Evolutionary conservation across 2,329 filamentous ascomycete genomes (phyloP), one percentile per base, ranked within the genome.

Genomic region (Dactylella cylindrospora): DNA sequence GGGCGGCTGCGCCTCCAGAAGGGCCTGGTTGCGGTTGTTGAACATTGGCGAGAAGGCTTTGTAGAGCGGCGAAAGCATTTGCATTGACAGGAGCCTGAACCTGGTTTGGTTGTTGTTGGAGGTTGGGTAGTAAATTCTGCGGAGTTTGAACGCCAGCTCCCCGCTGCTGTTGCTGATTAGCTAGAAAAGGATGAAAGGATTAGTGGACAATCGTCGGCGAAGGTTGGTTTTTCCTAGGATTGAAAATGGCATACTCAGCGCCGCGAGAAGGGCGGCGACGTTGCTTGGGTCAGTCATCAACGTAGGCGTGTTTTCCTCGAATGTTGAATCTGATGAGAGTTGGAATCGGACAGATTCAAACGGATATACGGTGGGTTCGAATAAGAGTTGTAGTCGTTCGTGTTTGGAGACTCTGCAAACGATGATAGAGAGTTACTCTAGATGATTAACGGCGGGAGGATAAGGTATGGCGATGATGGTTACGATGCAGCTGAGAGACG

Each of bases 1-100:
- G 68, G 69, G 59, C 76, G 73, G 50, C 75, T 73, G 13, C 52
- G 5, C 46, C 57, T 13, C 31, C 38, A 10, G 51, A 51, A 33
- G 45, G 31, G 44, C 52, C 40, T 25, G 60, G 39, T 28, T 45
- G 43, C 25, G 64, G 61, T 28, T 53, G 44, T 36, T 50, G 38
- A 20, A 50, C 59, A 33, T 28, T 39, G 10, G 54, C 43, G 17
- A 60, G 55, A 35, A 57, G 51, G 45, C 41, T 60, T 43, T 53
- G 52, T 9, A 57, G 52, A 17, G 52, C 41, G 17, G 64, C 50
- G 19, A 49, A 36, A 17, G 33, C 45, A 23, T 50, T 53, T 28
- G 60, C 40, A 29, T 54, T 62, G 2, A 43, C 12, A 5, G 43
- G 36, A 15, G 43, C 47, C 33, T 64, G 59, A 17, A 5, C 22